A percentile compares a stretch with the other conserved stretches of the same genome.
Evolutionary conservation across 1,284 basidiomycete species (phyloP).

Genomic region (Mycena sp.): DNA sequence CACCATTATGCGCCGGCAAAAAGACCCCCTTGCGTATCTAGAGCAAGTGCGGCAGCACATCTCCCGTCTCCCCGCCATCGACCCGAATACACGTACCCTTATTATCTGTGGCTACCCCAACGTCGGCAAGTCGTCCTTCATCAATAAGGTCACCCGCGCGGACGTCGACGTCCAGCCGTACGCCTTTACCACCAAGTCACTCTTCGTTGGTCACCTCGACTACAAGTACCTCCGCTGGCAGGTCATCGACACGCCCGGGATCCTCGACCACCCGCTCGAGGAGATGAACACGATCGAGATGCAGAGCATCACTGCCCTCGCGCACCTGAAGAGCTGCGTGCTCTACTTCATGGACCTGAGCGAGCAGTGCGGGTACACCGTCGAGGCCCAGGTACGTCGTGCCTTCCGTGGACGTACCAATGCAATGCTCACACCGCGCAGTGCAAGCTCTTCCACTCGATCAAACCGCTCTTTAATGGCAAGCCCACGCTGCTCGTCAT

Average conservation of each 20-base stretch:
- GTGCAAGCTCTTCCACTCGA: constrained; percentile 97
- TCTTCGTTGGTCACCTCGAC: constrained; percentile 96
- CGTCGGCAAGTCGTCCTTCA: constrained; percentile 97
- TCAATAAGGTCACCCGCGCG: constrained; percentile 97
- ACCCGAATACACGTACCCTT: constrained; percentile 95
- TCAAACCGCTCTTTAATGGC: constrained; percentile 93
- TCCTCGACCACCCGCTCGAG: constrained; percentile 93
- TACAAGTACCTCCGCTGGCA: constrained; percentile 99
- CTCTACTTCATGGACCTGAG: constrained; percentile 98
- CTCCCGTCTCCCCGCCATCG: constrained; percentile 94
- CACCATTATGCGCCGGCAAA: constrained; percentile 96
- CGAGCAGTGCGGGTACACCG: constrained; percentile 95
- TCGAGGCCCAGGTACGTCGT: constrained; percentile 72
- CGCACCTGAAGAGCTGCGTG: constrained; percentile 91
- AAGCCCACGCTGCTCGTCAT: constrained; percentile 94
- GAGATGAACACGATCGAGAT: constrained; percentile 99
- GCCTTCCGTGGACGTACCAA: no score
- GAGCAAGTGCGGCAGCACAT: constrained; percentile 98
- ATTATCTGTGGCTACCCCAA: constrained; percentile 98
- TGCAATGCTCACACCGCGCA: constrained; percentile 39
- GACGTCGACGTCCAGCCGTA: constrained; percentile 98
- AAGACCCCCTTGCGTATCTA: constrained; percentile 95
- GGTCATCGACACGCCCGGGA: constrained; percentile 95
- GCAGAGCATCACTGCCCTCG: constrained; percentile 97
- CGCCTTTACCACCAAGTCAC: constrained; percentile 96